phyloP scores from a whole-genome alignment of 208 protist genomes.

The Leishmania amazonensis region DNA sequence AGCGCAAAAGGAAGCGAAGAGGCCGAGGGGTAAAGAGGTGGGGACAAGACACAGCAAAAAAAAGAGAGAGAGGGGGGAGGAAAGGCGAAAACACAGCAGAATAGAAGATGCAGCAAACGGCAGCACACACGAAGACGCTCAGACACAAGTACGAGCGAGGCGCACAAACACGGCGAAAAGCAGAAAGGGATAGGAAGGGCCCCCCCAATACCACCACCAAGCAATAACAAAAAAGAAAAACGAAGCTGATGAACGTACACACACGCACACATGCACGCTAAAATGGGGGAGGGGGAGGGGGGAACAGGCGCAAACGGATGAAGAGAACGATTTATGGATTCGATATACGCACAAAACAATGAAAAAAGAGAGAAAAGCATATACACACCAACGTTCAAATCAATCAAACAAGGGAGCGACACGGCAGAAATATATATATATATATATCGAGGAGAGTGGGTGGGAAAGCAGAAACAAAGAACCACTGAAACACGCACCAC shows the following conservation, averaged over 20 bases:
- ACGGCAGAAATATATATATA: not conserved
- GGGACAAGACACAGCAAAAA: not conserved
- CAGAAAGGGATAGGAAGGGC: not conserved
- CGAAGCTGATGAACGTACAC: not conserved
- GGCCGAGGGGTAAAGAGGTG: constrained; percentile 3
- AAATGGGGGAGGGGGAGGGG: not conserved
- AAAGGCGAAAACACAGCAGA: not conserved
- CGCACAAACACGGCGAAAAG: not conserved
- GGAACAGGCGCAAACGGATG: not conserved
- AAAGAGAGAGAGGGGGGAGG: not conserved
- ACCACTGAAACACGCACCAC: not conserved
- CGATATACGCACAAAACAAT: not conserved
- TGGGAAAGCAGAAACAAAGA: not conserved
- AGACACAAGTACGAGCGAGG: not conserved
- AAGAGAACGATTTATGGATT: not conserved
- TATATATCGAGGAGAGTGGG: not conserved
- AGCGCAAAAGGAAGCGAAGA: not conserved
- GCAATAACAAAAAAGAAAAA: not conserved
- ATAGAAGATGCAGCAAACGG: not conserved
- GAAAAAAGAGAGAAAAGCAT: not conserved
- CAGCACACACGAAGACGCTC: not conserved
- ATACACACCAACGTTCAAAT: not conserved
- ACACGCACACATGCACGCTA: not conserved
- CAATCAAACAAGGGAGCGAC: not conserved
- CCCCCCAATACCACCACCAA: not conserved